Base-by-base conservation (phyloP, 371 early-diverging fungal genomes). In the Haplosporangium sp. region DNA sequence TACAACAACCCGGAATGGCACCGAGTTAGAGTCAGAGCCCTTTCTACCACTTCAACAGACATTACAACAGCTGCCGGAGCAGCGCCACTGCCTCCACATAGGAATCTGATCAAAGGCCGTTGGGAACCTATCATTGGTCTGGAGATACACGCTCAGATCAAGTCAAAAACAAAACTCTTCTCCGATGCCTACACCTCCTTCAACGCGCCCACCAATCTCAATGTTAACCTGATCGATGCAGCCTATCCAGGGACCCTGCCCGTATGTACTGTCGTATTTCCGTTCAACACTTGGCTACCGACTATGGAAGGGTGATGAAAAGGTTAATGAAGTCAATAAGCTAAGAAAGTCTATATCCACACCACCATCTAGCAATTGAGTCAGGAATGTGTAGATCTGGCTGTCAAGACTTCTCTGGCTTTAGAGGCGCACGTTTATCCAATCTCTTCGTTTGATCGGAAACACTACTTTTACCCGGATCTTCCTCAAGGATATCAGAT, bases 401-500 rank as follows among this genome's bases (percentile, higher is more conserved):
- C 94, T 1, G 84, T 94, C 6, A 89, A 85, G 48, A 90, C 95
- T 12, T 88, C 94, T 0, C 74, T 96, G 18, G 92, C 93, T 0
- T 72, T 97, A 43, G 83, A 87, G 10, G 86, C 92, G 1, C 81
- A 84, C 14, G 86, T 96, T 37, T 91, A 94, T 62, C 66, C 54
- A 6, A 55, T 62, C 42, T 94, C 94, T 2, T 82, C 86, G 2
- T 97, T 97, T 74, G 97, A 97, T 60, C 90, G 98, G 50, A 96
- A 97, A 70, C 98, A 97, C 80, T 97, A 97, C 73, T 95, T 94
- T 76, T 97, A 97, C 76, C 91, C 91, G 6, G 98, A 97, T 82
- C 84, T 95, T 60, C 96, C 96, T 13, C 91, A 89, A 64, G 97
- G 98, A 9, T 97, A 95, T 76, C 98, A 97, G 82, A 95, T 97